Base-by-base conservation (phyloP, 441 rosid genomes). In the Sinapis alba region DNA sequence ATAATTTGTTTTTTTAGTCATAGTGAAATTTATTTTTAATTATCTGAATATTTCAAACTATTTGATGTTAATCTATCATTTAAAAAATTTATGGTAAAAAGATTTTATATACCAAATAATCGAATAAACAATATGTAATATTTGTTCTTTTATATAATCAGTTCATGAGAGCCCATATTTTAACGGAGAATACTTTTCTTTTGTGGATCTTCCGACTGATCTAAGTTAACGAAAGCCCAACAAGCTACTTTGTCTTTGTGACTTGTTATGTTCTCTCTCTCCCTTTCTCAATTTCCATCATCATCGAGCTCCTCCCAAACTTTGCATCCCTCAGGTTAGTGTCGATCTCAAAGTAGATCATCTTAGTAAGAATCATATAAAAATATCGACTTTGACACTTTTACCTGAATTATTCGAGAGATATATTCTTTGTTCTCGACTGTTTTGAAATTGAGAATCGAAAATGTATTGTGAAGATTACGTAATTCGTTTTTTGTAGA, bases 321-420 rank as follows among this genome's bases (percentile, higher is more conserved):
- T 62, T 62, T 53, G 18, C 36, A 53, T 30, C 47, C 0, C 50
- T 11, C 27, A 62, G 76, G 76, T 62, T 34, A 10, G 69, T 72
- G 16, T 71, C 47, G n/a, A 47, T 71, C 50, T 30, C 68, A 19
- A 27, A 43, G 27, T 70, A 30, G 68, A 71, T 60, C 16, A 34
- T 65, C 10, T 1, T 2, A 18, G 20, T 43, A 43, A 4, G 38
- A 36, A 57, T 38, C 54, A 26, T 15, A 9, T 58, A 15, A 15
- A 8, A 15, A n/a, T 6, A n/a, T 45, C 21, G 5, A 2, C 13
- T 71, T 19, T 18, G 53, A 45, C 11, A 16, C 12, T 61, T 5
- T 54, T 30, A 28, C 62, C 30, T 67, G 5, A 53, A 19, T 51
- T 38, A 61, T 0, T 54, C 62, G 19, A 26, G 34, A 20, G 58